Evolutionary conservation across 2,329 filamentous ascomycete species (phyloP).

Genomic region (Fusarium veterinarium): DNA sequence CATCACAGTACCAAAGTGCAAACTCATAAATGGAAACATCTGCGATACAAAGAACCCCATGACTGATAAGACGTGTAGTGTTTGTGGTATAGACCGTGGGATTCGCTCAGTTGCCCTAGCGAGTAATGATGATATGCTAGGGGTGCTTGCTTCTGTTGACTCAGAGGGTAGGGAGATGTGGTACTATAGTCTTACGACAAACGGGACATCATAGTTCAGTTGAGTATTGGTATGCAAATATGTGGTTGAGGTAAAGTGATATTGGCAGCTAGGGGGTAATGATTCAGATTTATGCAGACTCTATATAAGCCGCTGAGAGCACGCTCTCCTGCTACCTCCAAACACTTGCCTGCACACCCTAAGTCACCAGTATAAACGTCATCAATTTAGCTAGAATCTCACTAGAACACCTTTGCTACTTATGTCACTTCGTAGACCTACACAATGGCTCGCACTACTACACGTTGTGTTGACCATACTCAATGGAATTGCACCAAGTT

Average conservation of each 20-base stretch:
- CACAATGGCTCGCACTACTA: neutral
- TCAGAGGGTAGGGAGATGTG: neutral
- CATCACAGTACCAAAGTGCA: too few relatives aligned
- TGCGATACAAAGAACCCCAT: neutral
- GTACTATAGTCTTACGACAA: neutral
- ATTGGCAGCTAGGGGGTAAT: neutral
- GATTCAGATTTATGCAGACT: neutral
- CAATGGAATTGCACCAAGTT: neutral
- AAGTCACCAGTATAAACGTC: fast-evolving
- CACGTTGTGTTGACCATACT: neutral
- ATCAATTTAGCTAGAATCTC: neutral
- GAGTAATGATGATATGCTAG: neutral
- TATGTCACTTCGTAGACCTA: neutral
- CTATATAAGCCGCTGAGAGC: fast-evolving
- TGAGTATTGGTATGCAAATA: fast-evolving
- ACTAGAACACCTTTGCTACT: too few relatives aligned
- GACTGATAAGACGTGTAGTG: neutral
- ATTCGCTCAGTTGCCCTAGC: neutral
- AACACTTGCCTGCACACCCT: neutral
- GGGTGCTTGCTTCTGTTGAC: neutral
- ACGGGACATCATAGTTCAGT: fast-evolving
- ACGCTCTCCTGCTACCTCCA: neutral
- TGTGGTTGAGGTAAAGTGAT: fast-evolving
- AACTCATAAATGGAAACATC: neutral
- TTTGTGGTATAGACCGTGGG: neutral